Base-by-base conservation (phyloP, 768 basidiomycete genomes). In the Candolleomyces aberdarensis region DNA sequence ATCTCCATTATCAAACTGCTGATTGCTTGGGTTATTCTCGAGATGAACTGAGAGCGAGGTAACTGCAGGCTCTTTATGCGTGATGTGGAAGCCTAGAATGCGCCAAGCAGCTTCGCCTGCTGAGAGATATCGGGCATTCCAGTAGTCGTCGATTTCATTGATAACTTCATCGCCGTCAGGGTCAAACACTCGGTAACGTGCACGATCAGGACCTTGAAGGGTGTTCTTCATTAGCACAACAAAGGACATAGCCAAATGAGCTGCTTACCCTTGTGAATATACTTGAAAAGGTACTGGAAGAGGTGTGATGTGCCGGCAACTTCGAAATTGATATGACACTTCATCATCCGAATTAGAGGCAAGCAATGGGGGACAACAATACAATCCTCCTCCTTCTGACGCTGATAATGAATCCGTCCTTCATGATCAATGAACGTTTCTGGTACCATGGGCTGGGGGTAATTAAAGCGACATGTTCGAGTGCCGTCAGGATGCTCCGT, bases 271-370 rank as follows among this genome's bases (percentile, higher is more conserved):
- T 77, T 77, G 55, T 75, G 72, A 15, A 77, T 69, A 57, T 76
- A 78, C 51, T 78, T 77, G 69, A 75, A 77, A 0, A 76, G 59
- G 57, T 79, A 79, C 49, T 74, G 72, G 54, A 79, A 77, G 0
- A 77, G 44, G 13, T 73, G 70, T 1, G 69, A 65, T 0, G 70
- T 66, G 43, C 57, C 67, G 0, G 72, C 70, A 6, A 69, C 65
- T 36, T 77, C 75, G 44, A 77, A 66, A 52, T 77, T 76, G 44
- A 78, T 72, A 58, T 79, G 76, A 44, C 75, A 78, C 3, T 71
- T 22, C 26, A 73, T 70, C 51, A 66, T 65, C 1, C 62, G 58
- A 0, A 77, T 52, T 0, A 75, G 20, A 0, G 65, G 65, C 0
- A 66, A 52, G 32, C 67, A 68, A 31, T 76, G 66, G 0, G 73